Evolutionary conservation across 495 filamentous ascomycete species (phyloP), one percentile per base, ranked within the genome.

Genomic region (Penicillium crystallinum): DNA sequence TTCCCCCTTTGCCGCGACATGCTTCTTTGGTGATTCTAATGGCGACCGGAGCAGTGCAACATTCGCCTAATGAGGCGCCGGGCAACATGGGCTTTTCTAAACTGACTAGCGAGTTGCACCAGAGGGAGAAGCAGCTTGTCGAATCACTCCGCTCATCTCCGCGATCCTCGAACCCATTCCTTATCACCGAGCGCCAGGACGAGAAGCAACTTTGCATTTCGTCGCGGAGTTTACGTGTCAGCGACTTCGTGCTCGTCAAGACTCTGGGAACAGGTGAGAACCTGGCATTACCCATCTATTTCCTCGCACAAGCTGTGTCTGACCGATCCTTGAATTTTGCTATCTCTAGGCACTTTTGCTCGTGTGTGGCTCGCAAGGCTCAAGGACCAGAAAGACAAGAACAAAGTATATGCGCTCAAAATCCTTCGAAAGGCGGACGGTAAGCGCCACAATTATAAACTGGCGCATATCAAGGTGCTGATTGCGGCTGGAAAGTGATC

Each of bases 321-420:
- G 59, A 76, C 65, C 48, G 49, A n/a, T 49, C 53, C 46, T 21
- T 45, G 29, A 53, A 40, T 58, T 58, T 46, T 48, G 57, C 33
- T 31, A 55, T 46, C 9, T 33, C 12, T 67, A 95, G 92, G 93
- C 51, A 97, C 93, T 14, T 97, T 98, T 73, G 92, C 93, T 49
- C 82, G 93, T 54, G 93, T 98, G 34, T 95, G 90, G 85, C 83
- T 97, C 45, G 86, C 88, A 31, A 81, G 82, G 54, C 67, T 87
- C 46, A 83, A 83, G 39, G 75, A 79, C 44, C 71, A 77, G 47
- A 74, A 72, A 23, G 77, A 82, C 43, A 78, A 82, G 61, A 76
- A 78, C 65, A 85, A 87, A 66, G 88, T 97, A 5, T 97, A 87
- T 75, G 93, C 93, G 18, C 76, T 98, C 52, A 98, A 97, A 77